Percentiles rank a stretch among this genome's conserved stretches.
phyloP scores from a whole-genome alignment of 2,329 filamentous ascomycete genomes.

The Fusarium keratoplasticum region DNA sequence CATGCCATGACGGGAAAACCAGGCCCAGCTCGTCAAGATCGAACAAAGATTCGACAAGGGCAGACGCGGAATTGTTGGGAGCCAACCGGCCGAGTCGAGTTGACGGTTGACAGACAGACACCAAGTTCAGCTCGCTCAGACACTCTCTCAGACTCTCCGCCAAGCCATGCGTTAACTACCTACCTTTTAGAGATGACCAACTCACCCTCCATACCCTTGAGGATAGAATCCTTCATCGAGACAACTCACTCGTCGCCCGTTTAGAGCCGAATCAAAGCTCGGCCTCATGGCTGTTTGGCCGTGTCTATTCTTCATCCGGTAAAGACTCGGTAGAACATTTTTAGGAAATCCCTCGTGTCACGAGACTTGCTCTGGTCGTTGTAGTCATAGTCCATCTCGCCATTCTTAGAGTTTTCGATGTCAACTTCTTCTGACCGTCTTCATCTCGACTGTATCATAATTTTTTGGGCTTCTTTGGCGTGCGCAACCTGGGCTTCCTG shows the following conservation, averaged over 20 bases:
- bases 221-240: not conserved
- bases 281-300: not conserved
- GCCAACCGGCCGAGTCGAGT: slow-evolving; percentile 18
- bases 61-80: slow-evolving; percentile 1
- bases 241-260: not conserved
- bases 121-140: not conserved
- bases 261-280: not conserved
- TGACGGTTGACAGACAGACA: not conserved
- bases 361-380: slow-evolving; percentile 37
- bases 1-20: slow-evolving; percentile 26
- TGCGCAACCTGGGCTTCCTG: not conserved
- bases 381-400: slow-evolving; percentile 23
- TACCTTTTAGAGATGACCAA: not conserved
- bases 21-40: not conserved
- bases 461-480: slow-evolving; percentile 3
- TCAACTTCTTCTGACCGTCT: not conserved
- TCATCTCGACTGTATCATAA: not conserved
- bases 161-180: not conserved
- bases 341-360: slow-evolving; percentile 40
- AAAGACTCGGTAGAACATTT: slow-evolving; percentile 45
- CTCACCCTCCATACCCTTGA: not conserved
- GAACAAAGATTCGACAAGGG: slow-evolving; percentile 21
- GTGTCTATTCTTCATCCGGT: slow-evolving; percentile 21
- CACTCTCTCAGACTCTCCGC: not conserved
- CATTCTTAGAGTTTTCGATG: slow-evolving; percentile 29